Conservation (phyloP, 116 monocot species). For the Thalassia testudinum region DNA sequence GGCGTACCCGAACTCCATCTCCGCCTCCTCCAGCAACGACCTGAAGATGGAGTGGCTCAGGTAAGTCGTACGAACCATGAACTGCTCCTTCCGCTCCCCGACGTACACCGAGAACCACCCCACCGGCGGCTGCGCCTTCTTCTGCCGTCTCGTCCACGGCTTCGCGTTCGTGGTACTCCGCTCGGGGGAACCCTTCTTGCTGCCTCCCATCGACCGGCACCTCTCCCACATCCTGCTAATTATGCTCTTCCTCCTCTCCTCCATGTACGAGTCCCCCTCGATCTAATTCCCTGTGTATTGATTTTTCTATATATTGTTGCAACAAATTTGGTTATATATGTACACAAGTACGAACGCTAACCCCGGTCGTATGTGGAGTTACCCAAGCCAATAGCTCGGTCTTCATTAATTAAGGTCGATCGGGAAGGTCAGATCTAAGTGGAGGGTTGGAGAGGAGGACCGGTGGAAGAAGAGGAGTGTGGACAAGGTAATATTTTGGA, state of each 20-base stretch:
- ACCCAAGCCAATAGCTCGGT: no score
- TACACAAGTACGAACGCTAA: not conserved
- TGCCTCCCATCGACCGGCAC: constrained; percentile 23
- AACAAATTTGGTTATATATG: not conserved
- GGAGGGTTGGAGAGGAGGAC: no score
- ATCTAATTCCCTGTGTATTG: no score
- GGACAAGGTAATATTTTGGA: no score
- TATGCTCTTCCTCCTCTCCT: constrained; percentile 13
- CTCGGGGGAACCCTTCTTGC: not conserved
- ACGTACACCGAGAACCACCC: constrained; percentile 35
- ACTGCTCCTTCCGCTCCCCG: constrained; percentile 20
- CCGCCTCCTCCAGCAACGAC: constrained; percentile 39
- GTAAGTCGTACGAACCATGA: constrained; percentile 19
- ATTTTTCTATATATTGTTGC: not conserved
- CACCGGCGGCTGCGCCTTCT: constrained; percentile 12
- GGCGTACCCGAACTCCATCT: constrained; percentile 38
- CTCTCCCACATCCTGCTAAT: constrained; percentile 21
- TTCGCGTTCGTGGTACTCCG: not conserved
- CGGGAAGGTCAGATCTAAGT: no score
- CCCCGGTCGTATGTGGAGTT: not conserved
- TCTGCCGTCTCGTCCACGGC: constrained; percentile 6
- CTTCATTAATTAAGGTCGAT: no score
- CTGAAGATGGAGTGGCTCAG: constrained; percentile 44
- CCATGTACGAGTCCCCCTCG: constrained; percentile 2
- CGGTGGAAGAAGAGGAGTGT: no score